Percentiles rank a stretch among this genome's conserved stretches.
Evolutionary conservation across 1,139 yeast species (phyloP).

Genomic region (Blastobotrys proliferans): DNA sequence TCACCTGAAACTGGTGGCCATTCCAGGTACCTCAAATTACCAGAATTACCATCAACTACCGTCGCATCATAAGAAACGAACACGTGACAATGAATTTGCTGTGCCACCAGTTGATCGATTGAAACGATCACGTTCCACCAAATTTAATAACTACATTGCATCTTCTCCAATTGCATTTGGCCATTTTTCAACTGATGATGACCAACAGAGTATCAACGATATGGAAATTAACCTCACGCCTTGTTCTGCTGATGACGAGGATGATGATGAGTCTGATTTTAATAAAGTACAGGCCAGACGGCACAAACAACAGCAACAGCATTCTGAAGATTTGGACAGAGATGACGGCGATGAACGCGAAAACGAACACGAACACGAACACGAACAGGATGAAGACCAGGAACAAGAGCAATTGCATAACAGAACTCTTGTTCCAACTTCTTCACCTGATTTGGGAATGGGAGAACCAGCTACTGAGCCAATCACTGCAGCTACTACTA

Average conservation of each 20-base stretch:
- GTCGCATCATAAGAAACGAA: neutral
- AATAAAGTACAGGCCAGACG: neutral
- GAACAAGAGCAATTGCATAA: too few relatives aligned
- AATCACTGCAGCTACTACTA: neutral
- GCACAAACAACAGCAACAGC: neutral
- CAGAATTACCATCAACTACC: neutral
- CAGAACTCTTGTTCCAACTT: too few relatives aligned
- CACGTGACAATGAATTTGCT: neutral
- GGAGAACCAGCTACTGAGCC: neutral
- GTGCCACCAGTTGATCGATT: neutral
- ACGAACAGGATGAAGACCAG: too few relatives aligned
- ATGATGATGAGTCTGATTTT: neutral
- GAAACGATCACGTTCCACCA: neutral
- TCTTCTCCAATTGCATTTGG: slow-evolving; percentile 5
- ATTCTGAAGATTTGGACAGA: neutral
- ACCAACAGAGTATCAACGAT: neutral
- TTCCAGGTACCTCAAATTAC: slow-evolving; percentile 12
- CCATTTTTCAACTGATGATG: slow-evolving; percentile 6
- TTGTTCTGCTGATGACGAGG: slow-evolving; percentile 2
- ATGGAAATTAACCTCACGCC: neutral
- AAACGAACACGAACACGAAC: too few relatives aligned
- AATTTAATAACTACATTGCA: neutral
- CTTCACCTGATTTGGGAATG: too few relatives aligned
- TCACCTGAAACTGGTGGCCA: slow-evolving; percentile 24
- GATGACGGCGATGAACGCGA: too few relatives aligned